phyloP scores from a whole-genome alignment of 2,329 filamentous ascomycete genomes.

The Cladosporium velox region DNA sequence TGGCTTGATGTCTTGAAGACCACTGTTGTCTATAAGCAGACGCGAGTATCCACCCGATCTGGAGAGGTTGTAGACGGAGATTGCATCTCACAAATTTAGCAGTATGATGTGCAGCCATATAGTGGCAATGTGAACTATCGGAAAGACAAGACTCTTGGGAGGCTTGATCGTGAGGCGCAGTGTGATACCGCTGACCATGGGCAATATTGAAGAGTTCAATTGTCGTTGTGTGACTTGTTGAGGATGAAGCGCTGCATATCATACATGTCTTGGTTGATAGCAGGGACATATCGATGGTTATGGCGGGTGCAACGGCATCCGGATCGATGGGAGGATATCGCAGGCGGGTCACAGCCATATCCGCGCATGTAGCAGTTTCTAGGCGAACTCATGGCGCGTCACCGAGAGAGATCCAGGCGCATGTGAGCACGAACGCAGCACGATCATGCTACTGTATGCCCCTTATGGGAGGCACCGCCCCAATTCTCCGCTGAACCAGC shows the following conservation, averaged over 20 bases:
- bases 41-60: not conserved
- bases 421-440: not conserved
- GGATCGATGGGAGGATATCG: not conserved
- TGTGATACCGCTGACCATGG: not conserved
- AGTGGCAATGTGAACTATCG: not conserved
- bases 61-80: not conserved
- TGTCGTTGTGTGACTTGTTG: not conserved
- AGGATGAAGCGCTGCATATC: not conserved
- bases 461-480: slow-evolving; percentile 10
- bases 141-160: slow-evolving; percentile 2
- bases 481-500: not conserved
- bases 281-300: not conserved
- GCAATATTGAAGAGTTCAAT: not conserved
- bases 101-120: slow-evolving; percentile 4
- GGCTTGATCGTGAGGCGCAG: not conserved
- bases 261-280: not conserved
- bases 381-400: not conserved
- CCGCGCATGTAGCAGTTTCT: not conserved
- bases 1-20: slow-evolving; percentile 7
- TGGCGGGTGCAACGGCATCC: slow-evolving; percentile 13
- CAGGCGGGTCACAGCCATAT: not conserved
- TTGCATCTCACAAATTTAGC: not conserved
- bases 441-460: not conserved
- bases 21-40: not conserved
- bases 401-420: not conserved